Base-by-base conservation (phyloP, 768 basidiomycete genomes). In the Tricholoma furcatifolium region DNA sequence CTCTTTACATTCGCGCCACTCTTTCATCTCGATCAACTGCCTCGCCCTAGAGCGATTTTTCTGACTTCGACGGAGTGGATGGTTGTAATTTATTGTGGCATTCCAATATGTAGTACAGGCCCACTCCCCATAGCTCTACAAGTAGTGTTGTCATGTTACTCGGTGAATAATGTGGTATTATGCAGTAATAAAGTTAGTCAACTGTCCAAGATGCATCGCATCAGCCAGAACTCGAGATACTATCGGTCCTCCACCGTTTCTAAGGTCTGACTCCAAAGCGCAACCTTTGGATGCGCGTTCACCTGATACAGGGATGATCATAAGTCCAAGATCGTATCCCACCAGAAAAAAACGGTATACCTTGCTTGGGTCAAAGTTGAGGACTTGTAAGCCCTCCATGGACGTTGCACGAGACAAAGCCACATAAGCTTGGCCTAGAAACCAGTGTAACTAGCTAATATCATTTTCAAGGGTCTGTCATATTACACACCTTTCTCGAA, bases 371-470 rank as follows among this genome's bases (percentile, higher is more conserved):
- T 89, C 81, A 60, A 96, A 95, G 60, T 87, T 81, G 17, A 92
- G 74, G 3, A 94, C 87, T 64, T 95, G 92, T 30, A 96, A 75
- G 3, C 93, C 93, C 3, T 90, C 84, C 50, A 96, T 73, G 4
- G 80, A 85, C 0, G 93, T 94, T 14, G 93, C 93, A 18, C 93
- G 91, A 17, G 93, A 95, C 17, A 93, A 78, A 4, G 90, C 91
- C 24, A 94, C 91, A 54, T 93, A 93, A n/a, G 91, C 89, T 74
- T 93, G 91, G 30, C 91, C 90, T 92, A 53, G 12, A 57, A 30
- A 39, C 15, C 17, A 52, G n/a, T 12, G 15, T 44, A 56, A 55
- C 9, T 34, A 47, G 17, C 30, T 17, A 11, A 35, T n/a, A 12
- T 9, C 12, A 10, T 3, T 8, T 23, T 10, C 21, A 21, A 18